Conservation (phyloP, 2,329 filamentous ascomycete species). For the Alternaria incomplexa region DNA sequence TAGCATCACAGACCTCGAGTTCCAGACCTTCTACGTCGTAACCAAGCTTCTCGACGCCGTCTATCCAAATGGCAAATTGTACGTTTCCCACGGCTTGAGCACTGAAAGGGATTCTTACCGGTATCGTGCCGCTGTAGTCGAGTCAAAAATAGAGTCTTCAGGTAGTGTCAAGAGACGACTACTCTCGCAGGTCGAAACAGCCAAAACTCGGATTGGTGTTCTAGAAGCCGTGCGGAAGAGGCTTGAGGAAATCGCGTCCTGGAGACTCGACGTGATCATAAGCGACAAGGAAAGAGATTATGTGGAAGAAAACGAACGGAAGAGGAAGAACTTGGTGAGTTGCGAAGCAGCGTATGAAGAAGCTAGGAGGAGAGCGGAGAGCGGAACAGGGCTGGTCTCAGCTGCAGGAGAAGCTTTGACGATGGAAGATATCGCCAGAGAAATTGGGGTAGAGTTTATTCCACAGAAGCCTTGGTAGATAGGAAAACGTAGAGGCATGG, state of each 20-base stretch:
- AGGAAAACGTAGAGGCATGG: background rate
- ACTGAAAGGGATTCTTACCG: background rate
- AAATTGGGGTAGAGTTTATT: background rate
- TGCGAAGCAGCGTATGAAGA: background rate
- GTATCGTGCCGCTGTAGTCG: background rate
- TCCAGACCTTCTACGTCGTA: background rate
- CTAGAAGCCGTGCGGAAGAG: background rate
- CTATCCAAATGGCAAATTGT: background rate
- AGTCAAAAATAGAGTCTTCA: background rate
- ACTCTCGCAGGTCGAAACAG: background rate
- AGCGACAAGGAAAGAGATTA: background rate
- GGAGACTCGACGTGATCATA: background rate
- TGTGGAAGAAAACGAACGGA: background rate
- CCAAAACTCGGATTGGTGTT: background rate
- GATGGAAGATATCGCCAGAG: background rate
- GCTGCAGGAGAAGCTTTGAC: background rate
- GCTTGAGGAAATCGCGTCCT: background rate
- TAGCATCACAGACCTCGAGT: background rate
- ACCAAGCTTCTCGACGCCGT: background rate
- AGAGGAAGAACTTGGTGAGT: background rate
- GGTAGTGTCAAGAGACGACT: background rate
- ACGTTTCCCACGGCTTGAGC: background rate
- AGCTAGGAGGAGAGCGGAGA: background rate
- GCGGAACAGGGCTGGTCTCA: background rate
- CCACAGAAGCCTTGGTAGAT: background rate